Conservation (phyloP, 108 stramenopile species). For the Schizochytrium sp. region DNA sequence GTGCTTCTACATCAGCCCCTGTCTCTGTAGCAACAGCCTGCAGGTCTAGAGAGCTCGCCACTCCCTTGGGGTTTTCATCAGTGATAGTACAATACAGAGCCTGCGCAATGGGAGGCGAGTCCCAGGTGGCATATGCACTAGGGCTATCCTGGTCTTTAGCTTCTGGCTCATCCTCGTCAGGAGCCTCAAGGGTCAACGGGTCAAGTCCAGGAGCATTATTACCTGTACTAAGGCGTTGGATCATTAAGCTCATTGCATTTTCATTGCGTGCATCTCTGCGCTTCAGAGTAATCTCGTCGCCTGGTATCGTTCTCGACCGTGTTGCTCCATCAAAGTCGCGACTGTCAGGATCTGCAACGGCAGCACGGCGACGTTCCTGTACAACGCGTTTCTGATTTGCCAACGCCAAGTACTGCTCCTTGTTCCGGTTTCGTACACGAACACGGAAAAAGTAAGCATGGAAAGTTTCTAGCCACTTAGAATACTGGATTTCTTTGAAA, state of each 20-base stretch:
- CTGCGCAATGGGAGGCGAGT: neutral
- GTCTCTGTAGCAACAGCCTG: neutral
- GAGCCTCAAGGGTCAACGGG: neutral
- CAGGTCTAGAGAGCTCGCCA: neutral
- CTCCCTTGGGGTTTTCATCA: neutral
- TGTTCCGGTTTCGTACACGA: conserved; percentile 39
- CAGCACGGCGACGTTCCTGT: conserved; percentile 33
- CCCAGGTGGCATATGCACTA: neutral
- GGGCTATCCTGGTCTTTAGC: neutral
- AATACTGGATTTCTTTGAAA: conserved; percentile 54
- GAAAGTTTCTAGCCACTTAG: conserved; percentile 27
- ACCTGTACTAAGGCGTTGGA: neutral
- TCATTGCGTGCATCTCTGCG: conserved; percentile 27
- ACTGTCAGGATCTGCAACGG: conserved; percentile 23
- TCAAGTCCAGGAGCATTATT: conserved; percentile 11
- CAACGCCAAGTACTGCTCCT: conserved; percentile 1
- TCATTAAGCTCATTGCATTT: neutral
- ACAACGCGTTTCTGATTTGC: neutral
- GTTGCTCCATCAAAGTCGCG: conserved; percentile 26
- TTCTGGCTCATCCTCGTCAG: neutral
- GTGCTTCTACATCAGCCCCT: neutral
- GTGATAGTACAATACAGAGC: neutral
- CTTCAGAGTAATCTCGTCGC: neutral
- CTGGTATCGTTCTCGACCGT: neutral
- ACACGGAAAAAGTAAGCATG: conserved; percentile 51